A percentile compares a stretch with the other conserved stretches of the same genome.
Evolutionary conservation across 768 basidiomycete genomes (phyloP).

Genomic region (Kondoa malvinella): DNA sequence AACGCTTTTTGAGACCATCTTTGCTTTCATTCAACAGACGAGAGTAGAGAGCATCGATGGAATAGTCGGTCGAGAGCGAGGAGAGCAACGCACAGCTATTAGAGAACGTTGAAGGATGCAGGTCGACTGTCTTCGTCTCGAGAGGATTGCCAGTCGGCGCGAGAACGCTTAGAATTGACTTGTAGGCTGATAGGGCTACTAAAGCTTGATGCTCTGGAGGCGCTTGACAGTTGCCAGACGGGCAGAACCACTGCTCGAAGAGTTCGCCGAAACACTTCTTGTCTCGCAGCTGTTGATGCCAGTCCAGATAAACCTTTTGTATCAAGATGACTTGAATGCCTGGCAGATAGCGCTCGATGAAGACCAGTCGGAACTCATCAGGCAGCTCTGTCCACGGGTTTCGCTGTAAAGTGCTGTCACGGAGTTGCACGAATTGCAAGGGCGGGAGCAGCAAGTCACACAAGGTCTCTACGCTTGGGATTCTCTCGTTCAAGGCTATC

Average conservation of each 20-base stretch:
- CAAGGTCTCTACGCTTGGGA: background rate
- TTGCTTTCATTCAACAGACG: background rate
- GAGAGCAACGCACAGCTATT: background rate
- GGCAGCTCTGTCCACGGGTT: background rate
- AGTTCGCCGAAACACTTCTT: background rate
- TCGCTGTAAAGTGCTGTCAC: background rate
- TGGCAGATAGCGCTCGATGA: background rate
- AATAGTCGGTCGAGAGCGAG: background rate
- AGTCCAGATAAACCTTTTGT: background rate
- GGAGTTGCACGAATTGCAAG: background rate
- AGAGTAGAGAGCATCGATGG: background rate
- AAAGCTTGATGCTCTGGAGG: background rate
- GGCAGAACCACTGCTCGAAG: slow-evolving; percentile 1
- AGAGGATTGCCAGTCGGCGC: background rate
- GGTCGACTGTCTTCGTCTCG: background rate
- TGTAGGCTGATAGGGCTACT: background rate
- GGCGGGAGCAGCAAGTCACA: background rate
- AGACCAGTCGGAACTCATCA: background rate
- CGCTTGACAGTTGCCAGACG: background rate
- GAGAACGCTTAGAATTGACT: background rate
- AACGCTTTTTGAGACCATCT: background rate
- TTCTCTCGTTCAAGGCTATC: background rate
- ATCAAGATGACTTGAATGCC: background rate
- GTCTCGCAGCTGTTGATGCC: slow-evolving; percentile 1
- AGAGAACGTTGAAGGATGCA: background rate